Evolutionary conservation across 2,329 filamentous ascomycete species (phyloP), one percentile per base, ranked within the genome.

Genomic region (Chalaropsis ovoidea): DNA sequence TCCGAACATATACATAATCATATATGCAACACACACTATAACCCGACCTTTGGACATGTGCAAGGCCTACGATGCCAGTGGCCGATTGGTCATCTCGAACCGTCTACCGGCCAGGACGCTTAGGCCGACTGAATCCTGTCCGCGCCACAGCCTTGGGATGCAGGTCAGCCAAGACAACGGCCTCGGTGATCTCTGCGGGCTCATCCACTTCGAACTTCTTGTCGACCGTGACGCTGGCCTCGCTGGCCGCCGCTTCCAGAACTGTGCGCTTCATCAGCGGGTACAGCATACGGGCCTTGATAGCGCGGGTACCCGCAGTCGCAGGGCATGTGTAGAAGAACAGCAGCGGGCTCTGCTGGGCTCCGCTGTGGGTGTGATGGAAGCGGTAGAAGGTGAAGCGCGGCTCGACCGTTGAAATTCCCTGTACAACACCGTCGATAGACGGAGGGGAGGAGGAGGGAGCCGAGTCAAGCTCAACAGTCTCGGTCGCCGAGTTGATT

Each of bases 201-300:
- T 88, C 81, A 70, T 85, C 82, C 2, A 84, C 81, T 74, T 87
- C 84, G 68, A 88, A 85, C 73, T 82, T 87, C 81, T 89, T 91
- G 66, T 83, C 85, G 3, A 90, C 77, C 66, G 77, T 79, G 62
- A 93, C 72, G 0, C 85, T 86, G 0, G 83, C 86, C 69, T 89
- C 83, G 43, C 76, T 76, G 71, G 86, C 82, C 19, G 88, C 89
- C 42, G 86, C 74, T n/a, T 78, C 76, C 39, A 91, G 77, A 2
- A 89, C 87, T 27, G 83, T 82, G 11, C 82, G 79, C 75, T 86
- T 86, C 78, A 86, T 86, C 31, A 86, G 77, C 42, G 89, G 88
- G 73, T 94, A 94, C 72, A 94, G 76, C 90, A 95, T 95, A 69
- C 89, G 81, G 76, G 88, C 87, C 77, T 90, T 92, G 77, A 94